Evolutionary conservation across 805 yeast species (phyloP).

Genomic region (Schwanniomyces sp.): DNA sequence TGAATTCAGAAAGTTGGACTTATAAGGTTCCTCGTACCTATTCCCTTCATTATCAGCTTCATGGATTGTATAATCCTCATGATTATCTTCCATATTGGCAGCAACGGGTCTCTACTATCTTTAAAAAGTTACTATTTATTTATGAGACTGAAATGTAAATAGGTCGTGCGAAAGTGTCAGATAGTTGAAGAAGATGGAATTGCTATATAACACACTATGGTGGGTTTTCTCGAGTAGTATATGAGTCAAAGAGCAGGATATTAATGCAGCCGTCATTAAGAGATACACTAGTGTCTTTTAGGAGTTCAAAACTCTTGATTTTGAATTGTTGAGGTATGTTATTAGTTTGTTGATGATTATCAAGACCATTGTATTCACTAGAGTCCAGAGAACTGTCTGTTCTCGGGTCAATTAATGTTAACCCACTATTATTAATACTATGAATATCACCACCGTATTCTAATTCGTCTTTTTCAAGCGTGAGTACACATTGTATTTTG

Average conservation of each 20-base stretch:
- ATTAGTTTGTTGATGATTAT: constrained; percentile 1
- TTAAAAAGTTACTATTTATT: not conserved
- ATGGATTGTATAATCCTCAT: not conserved
- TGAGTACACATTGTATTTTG: constrained; percentile 17
- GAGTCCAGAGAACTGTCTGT: constrained; percentile 2
- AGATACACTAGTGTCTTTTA: constrained; percentile 30
- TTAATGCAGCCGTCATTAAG: constrained; percentile 35
- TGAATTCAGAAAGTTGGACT: not conserved
- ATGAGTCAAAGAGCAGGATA: constrained; percentile 42
- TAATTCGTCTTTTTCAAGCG: constrained; percentile 33
- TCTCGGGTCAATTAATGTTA: constrained; percentile 19
- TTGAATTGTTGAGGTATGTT: constrained; percentile 16
- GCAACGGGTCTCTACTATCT: not conserved
- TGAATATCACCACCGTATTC: constrained; percentile 31
- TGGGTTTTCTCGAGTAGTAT: constrained; percentile 42
- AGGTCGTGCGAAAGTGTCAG: not conserved
- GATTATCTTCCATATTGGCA: not conserved
- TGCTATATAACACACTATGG: constrained; percentile 14
- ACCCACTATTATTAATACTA: constrained; percentile 24
- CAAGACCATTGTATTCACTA: constrained; percentile 3
- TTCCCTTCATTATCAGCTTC: not conserved
- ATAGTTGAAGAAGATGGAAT: not conserved
- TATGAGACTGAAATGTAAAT: not conserved
- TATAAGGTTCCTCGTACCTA: not conserved
- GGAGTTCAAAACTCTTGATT: constrained; percentile 35